These are phyloP conservation scores for Fusarium musae DNA, from an alignment of 2,329 filamentous ascomycete genomes.

Conservation along the genomic window DNA sequence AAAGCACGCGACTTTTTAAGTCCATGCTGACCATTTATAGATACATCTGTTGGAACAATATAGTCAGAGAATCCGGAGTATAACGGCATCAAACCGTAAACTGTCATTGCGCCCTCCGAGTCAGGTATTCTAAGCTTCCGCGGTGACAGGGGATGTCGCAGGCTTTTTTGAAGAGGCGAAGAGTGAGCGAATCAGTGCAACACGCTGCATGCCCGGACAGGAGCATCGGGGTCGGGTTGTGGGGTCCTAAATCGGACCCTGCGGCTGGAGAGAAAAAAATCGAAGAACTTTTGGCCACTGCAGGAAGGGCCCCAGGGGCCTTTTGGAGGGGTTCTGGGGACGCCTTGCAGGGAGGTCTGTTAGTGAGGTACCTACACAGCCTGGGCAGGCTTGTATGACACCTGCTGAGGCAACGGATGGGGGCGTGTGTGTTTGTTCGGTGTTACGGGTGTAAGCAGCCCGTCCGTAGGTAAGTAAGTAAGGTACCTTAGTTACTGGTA, in stretches of 20 bases:
- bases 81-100: neutral
- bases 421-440: neutral
- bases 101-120: neutral
- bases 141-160: constrained; percentile 1
- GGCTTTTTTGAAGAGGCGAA: constrained; percentile 18
- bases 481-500: neutral
- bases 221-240: constrained; percentile 7
- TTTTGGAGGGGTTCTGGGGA: constrained; percentile 16
- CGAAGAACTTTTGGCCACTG: constrained; percentile 34
- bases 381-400: constrained; percentile 40
- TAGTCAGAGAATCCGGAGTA: neutral
- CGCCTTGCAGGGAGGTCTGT: constrained; percentile 27
- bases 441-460: constrained; percentile 20
- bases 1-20: neutral
- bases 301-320: constrained; percentile 7
- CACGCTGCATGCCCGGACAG: constrained; percentile 6
- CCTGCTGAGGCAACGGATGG: neutral
- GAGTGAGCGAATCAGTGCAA: constrained; percentile 32
- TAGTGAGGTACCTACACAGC: constrained; percentile 42
- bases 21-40: neutral
- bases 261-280: constrained; percentile 44
- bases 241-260: constrained; percentile 42
- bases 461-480: constrained; percentile 5
- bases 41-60: neutral
- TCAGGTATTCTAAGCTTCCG: constrained; percentile 5